Base-by-base conservation (phyloP, 768 basidiomycete genomes). In the Pseudohyphozyma bogoriensis region DNA sequence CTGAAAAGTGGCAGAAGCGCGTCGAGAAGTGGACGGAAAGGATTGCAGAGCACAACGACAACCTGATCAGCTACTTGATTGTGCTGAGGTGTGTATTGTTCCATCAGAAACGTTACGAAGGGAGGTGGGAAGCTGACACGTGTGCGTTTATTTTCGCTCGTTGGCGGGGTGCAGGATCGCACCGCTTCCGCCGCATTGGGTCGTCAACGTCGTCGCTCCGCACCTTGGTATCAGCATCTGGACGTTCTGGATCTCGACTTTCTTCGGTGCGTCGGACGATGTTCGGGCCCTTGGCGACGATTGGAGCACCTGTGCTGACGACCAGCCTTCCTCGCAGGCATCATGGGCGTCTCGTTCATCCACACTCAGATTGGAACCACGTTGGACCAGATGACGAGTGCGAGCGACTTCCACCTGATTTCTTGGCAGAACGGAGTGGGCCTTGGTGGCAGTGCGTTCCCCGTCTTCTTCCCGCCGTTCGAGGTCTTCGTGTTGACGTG, bases 311-410 rank as follows among this genome's bases (percentile, higher is more conserved):
- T 7, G 12, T 18, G 20, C 42, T 32, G 31, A 15, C 8, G 28
- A 31, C 33, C 29, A 10, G 4, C n/a, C 18, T 50, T 26, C 29
- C 1, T n/a, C 44, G 20, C 33, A 65, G 64, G 65, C 1, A 87
- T 95, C 66, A 79, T 90, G 45, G 92, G 91, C 52, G 86, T 90
- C 46, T 83, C 83, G 1, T 87, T 91, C 65, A 97, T 97, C 68
- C 92, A 97, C 70, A 91, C 89, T 0, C 89, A 89, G 18, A 96
- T 97, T 51, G 72, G 73, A 16, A 85, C 65, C 32, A 66, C 91
- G 10, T 78, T 97, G 32, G 92, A 96, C 66, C 83, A 90, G 62
- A 96, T 97, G 93, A 93, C 92, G 8, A 85, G 84, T 47, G 79
- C 92, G 1, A 86, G 82, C 36, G 93, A 97, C 72, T 96, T 97